Evolutionary conservation across 2,329 filamentous ascomycete genomes (phyloP).

Genomic region (Pseudogymnoascus sp.): DNA sequence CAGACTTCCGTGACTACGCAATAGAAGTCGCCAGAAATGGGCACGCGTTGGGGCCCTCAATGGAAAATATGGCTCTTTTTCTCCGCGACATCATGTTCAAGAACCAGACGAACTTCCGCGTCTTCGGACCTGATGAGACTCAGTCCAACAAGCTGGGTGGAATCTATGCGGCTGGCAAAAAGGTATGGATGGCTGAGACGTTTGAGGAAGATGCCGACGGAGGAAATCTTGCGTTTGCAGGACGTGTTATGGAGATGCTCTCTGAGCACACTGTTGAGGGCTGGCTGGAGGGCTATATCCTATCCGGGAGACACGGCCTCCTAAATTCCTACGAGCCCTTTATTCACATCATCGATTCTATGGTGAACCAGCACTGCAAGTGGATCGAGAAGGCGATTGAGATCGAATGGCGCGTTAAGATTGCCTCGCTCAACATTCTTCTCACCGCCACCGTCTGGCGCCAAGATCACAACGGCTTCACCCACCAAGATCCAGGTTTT

Average conservation of each 20-base stretch:
- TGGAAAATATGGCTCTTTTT: constrained; percentile 62
- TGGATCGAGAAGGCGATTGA: constrained; percentile 79
- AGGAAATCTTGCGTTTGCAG: constrained; percentile 61
- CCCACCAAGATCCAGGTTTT: constrained; percentile 74
- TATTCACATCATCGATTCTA: constrained; percentile 75
- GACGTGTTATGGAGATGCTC: constrained; percentile 78
- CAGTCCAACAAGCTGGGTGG: constrained; percentile 70
- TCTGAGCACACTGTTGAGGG: constrained; percentile 74
- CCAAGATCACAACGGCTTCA: constrained; percentile 80
- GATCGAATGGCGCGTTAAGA: constrained; percentile 66
- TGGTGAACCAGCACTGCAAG: constrained; percentile 83
- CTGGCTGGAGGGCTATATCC: constrained; percentile 72
- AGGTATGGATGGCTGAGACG: constrained; percentile 73
- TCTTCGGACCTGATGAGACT: constrained; percentile 75
- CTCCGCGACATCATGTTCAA: constrained; percentile 59
- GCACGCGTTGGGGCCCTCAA: constrained; percentile 50
- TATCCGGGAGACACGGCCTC: constrained; percentile 68
- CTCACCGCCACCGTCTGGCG: constrained; percentile 74
- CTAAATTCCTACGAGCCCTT: constrained; percentile 80
- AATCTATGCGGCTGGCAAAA: constrained; percentile 68
- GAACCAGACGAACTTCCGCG: constrained; percentile 63
- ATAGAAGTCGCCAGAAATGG: constrained; percentile 56
- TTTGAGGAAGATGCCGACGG: constrained; percentile 70
- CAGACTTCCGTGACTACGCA: constrained; percentile 62
- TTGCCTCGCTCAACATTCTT: constrained; percentile 72